Base-by-base conservation (phyloP, 108 stramenopile species). In the Cyclotella sp. region DNA sequence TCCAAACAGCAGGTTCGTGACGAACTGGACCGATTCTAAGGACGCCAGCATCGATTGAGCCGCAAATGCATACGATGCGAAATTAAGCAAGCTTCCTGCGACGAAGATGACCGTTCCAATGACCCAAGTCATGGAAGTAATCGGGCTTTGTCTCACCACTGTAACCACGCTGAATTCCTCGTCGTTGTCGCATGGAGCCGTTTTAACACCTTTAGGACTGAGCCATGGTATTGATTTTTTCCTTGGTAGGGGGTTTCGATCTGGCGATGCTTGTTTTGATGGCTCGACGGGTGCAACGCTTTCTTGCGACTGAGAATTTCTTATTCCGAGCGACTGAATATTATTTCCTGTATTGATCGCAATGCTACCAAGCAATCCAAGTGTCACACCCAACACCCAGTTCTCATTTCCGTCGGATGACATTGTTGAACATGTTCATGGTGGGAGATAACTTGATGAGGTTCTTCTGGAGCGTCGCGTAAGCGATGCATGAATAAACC, bases 311-410 rank as follows among this genome's bases (percentile, higher is more conserved):
- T 21, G 21, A 73, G 30, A 42, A 9, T 43, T 53, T 51, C 73
- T 81, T 24, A 81, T 42, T 0, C 86, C 83, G 1, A 89, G 65
- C 27, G 84, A 88, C 73, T 91, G 91, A 27, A 93, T 52, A 61
- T 93, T 93, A 26, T 91, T 93, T 24, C 92, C 92, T 2, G 89
- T 83, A 68, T 93, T 93, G 77, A 91, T 90, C 2, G 84, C 71
- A 27, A 93, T 83, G 55, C 84, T 85, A 9, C 92, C 90, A 10
- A 89, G 63, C 21, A 91, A 39, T 44, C 90, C 90, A 42, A 91
- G 78, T 18, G 87, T 64, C 0, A 90, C 70, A 12, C 92, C 92
- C 7, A 91, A 34, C 8, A 72, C 76, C 84, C 84, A 85, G 34
- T 85, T 78, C 30, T 81, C 68, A 34, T 74, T 82, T 15, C 49